phyloP scores from a whole-genome alignment of 2,329 filamentous ascomycete species.

The Fusarium torulosum region DNA sequence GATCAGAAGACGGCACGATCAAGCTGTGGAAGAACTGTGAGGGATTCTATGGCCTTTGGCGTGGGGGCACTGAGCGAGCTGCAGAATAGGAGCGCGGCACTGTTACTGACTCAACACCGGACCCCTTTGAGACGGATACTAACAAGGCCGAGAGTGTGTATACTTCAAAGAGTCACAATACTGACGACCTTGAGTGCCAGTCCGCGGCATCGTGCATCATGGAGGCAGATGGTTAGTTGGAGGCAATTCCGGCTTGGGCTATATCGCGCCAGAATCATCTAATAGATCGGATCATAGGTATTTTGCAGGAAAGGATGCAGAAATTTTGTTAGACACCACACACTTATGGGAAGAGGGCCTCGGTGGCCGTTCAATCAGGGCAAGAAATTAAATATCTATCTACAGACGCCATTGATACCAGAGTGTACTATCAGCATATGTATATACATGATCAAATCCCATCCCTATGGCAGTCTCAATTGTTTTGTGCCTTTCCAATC shows the following conservation, averaged over 20 bases:
- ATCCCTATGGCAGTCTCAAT: neutral
- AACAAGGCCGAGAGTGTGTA: neutral
- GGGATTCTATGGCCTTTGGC: constrained; percentile 74
- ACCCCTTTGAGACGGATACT: constrained; percentile 21
- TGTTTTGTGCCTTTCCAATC: neutral
- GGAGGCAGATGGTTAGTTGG: neutral
- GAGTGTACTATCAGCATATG: constrained; percentile 25
- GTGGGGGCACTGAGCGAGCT: constrained; percentile 59
- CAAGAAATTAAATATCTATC: constrained; percentile 19
- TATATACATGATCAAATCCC: neutral
- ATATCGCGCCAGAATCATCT: neutral
- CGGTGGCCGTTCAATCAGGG: constrained; percentile 20
- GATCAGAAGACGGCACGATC: constrained; percentile 96
- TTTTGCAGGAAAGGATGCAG: constrained; percentile 1
- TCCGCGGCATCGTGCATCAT: neutral
- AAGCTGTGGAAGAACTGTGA: constrained; percentile 86
- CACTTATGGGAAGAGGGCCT: constrained; percentile 31
- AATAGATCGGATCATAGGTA: neutral
- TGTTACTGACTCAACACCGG: constrained; percentile 33
- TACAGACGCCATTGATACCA: constrained; percentile 34
- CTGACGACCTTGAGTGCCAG: constrained; percentile 20
- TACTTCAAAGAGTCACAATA: constrained; percentile 27
- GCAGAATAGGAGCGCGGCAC: constrained; percentile 54
- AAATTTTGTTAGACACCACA: constrained; percentile 37
- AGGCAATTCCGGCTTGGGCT: neutral